These are phyloP conservation scores for Pleurostoma richardsiae DNA, from an alignment of 2,329 filamentous ascomycete species.

Conservation along the genomic window DNA sequence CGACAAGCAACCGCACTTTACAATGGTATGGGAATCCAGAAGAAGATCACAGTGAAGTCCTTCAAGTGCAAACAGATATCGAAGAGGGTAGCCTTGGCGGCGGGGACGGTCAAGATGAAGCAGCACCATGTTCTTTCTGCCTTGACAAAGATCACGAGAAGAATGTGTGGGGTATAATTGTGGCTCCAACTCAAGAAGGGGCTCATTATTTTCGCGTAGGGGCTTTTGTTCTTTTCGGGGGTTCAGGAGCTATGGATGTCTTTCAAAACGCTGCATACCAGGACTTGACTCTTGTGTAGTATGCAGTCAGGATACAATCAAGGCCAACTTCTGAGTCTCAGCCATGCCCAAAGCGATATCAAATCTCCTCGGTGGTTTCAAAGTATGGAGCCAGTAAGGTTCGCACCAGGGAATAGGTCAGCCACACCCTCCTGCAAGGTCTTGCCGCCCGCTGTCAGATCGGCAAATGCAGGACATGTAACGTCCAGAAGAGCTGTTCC, in stretches of 20 bases:
- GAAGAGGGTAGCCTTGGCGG: neutral
- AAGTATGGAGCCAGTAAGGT: too few relatives aligned
- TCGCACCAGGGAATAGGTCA: too few relatives aligned
- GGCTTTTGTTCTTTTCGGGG: neutral
- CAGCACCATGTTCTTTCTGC: neutral
- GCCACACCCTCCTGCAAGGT: neutral
- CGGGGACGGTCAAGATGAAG: neutral
- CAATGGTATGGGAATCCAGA: neutral
- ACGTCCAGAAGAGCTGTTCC: conserved; percentile 17
- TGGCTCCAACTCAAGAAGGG: neutral
- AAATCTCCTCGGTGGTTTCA: too few relatives aligned
- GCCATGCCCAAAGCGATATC: too few relatives aligned
- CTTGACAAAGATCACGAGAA: neutral
- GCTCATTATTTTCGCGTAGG: neutral
- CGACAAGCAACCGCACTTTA: neutral
- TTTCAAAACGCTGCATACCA: conserved; percentile 11
- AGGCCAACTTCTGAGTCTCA: too few relatives aligned
- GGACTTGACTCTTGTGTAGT: neutral
- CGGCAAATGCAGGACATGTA: conserved; percentile 20
- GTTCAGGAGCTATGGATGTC: conserved; percentile 9
- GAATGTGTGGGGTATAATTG: neutral
- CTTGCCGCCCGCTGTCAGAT: conserved; percentile 18
- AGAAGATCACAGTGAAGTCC: neutral
- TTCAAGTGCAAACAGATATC: neutral
- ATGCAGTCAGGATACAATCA: too few relatives aligned